Percentiles rank a stretch among this genome's conserved stretches.
These are phyloP conservation scores for Curvularia sp. DNA, from an alignment of 2,329 filamentous ascomycete species.

Conservation along the genomic window DNA sequence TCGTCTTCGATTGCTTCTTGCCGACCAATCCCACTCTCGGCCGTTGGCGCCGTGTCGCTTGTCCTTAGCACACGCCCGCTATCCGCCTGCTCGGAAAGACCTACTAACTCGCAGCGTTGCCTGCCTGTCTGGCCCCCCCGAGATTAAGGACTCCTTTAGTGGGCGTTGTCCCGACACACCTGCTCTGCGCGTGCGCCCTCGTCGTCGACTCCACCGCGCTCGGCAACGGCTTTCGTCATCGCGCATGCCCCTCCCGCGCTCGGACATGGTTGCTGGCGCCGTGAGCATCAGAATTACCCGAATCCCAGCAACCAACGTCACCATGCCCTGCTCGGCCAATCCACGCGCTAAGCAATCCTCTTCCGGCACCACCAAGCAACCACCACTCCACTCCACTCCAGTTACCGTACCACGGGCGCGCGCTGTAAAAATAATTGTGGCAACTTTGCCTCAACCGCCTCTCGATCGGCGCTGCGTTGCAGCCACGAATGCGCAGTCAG, in stretches of 20 bases:
- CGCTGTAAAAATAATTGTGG: slow-evolving; percentile 45
- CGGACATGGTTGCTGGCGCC: slow-evolving; percentile 26
- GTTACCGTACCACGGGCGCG: slow-evolving; percentile 9
- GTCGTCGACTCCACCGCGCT: slow-evolving; percentile 14
- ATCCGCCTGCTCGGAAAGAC: slow-evolving; percentile 32
- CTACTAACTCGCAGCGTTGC: slow-evolving; percentile 26
- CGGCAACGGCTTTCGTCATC: slow-evolving; percentile 33
- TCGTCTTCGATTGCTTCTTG: slow-evolving; percentile 12
- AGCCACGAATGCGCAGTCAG: slow-evolving; percentile 27
- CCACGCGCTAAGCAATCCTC: slow-evolving; percentile 15
- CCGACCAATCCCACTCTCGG: slow-evolving; percentile 45
- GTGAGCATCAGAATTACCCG: not conserved
- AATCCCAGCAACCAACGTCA: slow-evolving; percentile 9
- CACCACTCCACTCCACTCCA: slow-evolving; percentile 18
- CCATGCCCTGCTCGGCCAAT: slow-evolving; percentile 2
- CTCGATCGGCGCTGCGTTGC: slow-evolving; percentile 22
- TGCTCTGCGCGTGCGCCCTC: slow-evolving; percentile 1
- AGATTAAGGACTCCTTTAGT: slow-evolving; percentile 49
- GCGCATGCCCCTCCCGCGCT: slow-evolving; percentile 10
- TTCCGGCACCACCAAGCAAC: slow-evolving; percentile 22
- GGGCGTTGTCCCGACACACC: slow-evolving; percentile 35
- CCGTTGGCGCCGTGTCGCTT: slow-evolving; percentile 44
- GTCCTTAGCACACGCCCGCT: slow-evolving; percentile 31
- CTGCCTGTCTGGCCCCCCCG: slow-evolving; percentile 35
- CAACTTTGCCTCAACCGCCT: slow-evolving; percentile 16